A percentile compares a stretch with the other conserved stretches of the same genome.
These are phyloP conservation scores for Saturnispora sekii DNA, from an alignment of 805 yeast genomes.

Conservation along the genomic window DNA sequence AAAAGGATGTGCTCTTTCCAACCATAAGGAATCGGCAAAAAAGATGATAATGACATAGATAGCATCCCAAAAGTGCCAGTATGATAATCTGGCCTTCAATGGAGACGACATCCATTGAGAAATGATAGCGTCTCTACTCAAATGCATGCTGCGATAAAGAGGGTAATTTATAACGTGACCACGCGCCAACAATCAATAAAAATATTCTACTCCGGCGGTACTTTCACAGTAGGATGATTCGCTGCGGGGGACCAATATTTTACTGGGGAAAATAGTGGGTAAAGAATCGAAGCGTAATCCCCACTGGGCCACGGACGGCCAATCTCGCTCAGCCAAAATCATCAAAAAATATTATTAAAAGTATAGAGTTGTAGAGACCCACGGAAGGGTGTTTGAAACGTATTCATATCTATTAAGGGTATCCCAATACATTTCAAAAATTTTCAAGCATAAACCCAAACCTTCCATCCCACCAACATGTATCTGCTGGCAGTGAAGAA, in stretches of 20 bases:
- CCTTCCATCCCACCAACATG: slow-evolving; percentile 14
- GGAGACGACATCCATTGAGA: background rate
- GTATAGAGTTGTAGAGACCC: too few species aligned
- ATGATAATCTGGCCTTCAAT: background rate
- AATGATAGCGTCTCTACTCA: background rate
- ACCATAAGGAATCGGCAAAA: slow-evolving; percentile 17
- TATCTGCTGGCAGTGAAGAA: slow-evolving; percentile 7
- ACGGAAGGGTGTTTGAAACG: too few species aligned
- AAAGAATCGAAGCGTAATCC: too few species aligned
- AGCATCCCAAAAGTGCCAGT: slow-evolving; percentile 23
- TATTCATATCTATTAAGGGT: too few species aligned
- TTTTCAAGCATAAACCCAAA: slow-evolving; percentile 23
- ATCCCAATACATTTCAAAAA: too few species aligned
- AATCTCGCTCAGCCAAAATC: too few species aligned
- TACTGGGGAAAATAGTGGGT: too few species aligned
- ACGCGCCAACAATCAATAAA: background rate
- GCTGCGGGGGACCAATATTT: too few species aligned
- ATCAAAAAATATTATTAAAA: too few species aligned
- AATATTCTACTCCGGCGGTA: too few species aligned
- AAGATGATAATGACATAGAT: slow-evolving; percentile 16
- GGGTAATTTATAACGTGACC: background rate
- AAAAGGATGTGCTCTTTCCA: slow-evolving; percentile 43
- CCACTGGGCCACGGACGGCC: too few species aligned
- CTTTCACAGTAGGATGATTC: too few species aligned
- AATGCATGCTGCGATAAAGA: slow-evolving; percentile 1